Conservation (phyloP, 139 green algal genomes). For the Chlamydomonas incerta region DNA sequence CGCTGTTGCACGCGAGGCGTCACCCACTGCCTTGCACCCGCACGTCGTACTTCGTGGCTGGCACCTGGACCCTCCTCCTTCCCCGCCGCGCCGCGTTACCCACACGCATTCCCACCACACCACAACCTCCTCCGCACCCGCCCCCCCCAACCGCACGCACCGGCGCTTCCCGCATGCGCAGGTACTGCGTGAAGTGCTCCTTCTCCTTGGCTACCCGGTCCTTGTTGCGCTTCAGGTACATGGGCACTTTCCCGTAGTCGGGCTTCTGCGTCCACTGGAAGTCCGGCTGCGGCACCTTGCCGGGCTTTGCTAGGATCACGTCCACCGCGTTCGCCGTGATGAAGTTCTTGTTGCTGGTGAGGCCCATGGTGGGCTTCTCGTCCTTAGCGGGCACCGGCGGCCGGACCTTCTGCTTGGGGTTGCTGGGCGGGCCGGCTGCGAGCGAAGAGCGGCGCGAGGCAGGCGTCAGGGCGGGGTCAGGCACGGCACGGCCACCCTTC, state of each 20-base stretch:
- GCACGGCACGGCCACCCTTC: too few relatives aligned
- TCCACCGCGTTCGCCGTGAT: conserved; percentile 81
- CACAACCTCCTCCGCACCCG: not conserved
- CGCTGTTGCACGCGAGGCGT: too few relatives aligned
- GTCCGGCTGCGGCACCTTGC: conserved; percentile 56
- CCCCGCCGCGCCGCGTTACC: too few relatives aligned
- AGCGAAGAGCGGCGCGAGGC: too few relatives aligned
- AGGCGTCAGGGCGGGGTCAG: too few relatives aligned
- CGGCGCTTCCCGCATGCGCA: conserved; percentile 61
- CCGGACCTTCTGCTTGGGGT: conserved; percentile 69
- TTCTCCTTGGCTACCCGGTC: conserved; percentile 68
- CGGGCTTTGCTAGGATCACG: conserved; percentile 69
- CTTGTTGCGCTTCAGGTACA: conserved; percentile 87
- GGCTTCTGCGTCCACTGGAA: conserved; percentile 70
- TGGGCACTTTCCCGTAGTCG: conserved; percentile 82
- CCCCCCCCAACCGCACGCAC: conserved; percentile 26
- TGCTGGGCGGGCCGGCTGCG: conserved; percentile 55
- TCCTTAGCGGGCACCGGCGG: conserved; percentile 62
- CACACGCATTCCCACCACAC: not conserved
- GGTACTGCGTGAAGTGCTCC: conserved; percentile 72
- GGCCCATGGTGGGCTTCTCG: conserved; percentile 75
- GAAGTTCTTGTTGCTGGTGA: conserved; percentile 85
- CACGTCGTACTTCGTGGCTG: too few relatives aligned
- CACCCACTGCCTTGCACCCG: not conserved
- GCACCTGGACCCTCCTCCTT: too few relatives aligned